Base-by-base conservation (phyloP, 805 yeast genomes). In the Myxozyma vanderwaltii region DNA sequence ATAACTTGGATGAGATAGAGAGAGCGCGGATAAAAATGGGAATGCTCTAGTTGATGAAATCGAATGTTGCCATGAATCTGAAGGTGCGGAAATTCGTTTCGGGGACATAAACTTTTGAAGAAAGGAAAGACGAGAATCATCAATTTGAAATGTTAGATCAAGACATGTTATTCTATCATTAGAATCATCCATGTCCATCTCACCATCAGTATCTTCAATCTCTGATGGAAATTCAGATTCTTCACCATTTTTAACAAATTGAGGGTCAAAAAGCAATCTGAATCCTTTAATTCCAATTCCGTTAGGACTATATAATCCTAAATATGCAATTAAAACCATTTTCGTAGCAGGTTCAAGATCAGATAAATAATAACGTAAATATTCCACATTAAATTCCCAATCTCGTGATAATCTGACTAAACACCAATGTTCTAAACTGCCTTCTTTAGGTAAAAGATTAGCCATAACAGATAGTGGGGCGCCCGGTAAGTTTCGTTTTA, bases 1-100 rank as follows among this genome's bases (percentile, higher is more conserved):
- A 10, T 58, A 54, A 15, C 54, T 27, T n/a, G 65, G 65, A 38
- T 60, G 50, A 2, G 65, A 55, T 15, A 63, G 51, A 15, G 66
- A 63, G n/a, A 63, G 49, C n/a, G 65, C 55, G 12, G 59, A 39
- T 21, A 61, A 54, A 41, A 51, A 59, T 13, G 68, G 64, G 43
- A 63, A 55, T 19, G 51, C 86, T 23, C 89, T 81, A 58, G 82
- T 83, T 73, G 94, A 97, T 0, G 96, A 92, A 69, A 90, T 94
- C 51, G 81, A 80, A 70, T 91, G 89, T 61, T 91, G 78, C 65
- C 92, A 77, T 69, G 89, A 90, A 65, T 82, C 82, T 68, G 91
- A 96, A 72, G 89, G 95, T 86, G 91, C 4, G 89, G 71, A 53
- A 91, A 74, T 35, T 69, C 82, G 92, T 33, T 91, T 97, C 59